Percentiles rank a stretch among this genome's conserved stretches.
Evolutionary conservation across 2,329 filamentous ascomycete genomes (phyloP).

Genomic region (Colletotrichum cereale): DNA sequence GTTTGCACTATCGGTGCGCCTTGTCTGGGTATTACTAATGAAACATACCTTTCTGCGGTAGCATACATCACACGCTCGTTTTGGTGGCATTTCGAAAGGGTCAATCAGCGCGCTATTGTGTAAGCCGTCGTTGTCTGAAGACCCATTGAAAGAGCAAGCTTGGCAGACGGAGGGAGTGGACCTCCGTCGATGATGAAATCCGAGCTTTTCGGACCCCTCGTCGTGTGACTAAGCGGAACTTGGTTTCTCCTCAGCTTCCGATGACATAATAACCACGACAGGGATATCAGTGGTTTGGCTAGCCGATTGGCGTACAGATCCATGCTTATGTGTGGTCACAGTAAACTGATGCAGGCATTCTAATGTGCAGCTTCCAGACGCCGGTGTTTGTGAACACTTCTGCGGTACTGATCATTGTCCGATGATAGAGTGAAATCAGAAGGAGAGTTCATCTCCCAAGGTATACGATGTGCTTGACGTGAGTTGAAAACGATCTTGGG

Average conservation of each 20-base stretch:
- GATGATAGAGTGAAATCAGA: not conserved
- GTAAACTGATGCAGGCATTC: not conserved
- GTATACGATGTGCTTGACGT: not conserved
- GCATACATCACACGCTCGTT: constrained; percentile 28
- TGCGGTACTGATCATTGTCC: not conserved
- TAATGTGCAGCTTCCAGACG: not conserved
- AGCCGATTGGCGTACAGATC: not conserved
- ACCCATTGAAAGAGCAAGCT: not conserved
- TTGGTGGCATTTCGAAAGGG: constrained; percentile 17
- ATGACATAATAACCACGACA: not conserved
- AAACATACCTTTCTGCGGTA: constrained; percentile 20
- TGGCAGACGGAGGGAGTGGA: not conserved
- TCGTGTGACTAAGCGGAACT: not conserved
- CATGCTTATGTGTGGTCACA: not conserved
- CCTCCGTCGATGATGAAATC: not conserved
- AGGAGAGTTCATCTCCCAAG: not conserved
- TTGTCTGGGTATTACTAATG: accelerated
- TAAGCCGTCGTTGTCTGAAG: not conserved
- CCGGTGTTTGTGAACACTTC: too few species aligned
- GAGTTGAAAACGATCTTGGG: not conserved
- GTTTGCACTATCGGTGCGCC: too few species aligned
- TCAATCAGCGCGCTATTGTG: not conserved
- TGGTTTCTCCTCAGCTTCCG: accelerated
- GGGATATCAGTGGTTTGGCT: not conserved
- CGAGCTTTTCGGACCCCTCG: not conserved